Evolutionary conservation across 108 stramenopile genomes (phyloP), one percentile per base, ranked within the genome.

Genomic region (Schizochytrium sp.): DNA sequence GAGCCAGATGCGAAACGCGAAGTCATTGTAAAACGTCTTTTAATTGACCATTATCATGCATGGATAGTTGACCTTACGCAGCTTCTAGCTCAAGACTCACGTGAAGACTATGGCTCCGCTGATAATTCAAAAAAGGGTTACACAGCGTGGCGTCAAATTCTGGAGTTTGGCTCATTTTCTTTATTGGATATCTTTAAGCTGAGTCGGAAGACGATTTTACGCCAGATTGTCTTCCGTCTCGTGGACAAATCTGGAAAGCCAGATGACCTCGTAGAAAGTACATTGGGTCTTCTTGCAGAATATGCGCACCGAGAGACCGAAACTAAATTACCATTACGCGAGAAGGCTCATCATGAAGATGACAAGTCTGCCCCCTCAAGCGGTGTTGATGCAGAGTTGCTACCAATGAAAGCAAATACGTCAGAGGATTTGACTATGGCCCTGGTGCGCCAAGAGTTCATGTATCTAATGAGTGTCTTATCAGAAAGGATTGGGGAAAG

Each of bases 401-500:
- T 19, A 28, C 28, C 28, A 72, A 1, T 15, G 72, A 72, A 0
- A n/a, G 28, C 28, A 41, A 15, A 15, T 13, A 15, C 28, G 17
- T n/a, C 13, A 15, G 72, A 72, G 44, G 72, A 41, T 17, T 28
- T 72, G 15, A 15, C 44, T n/a, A 0, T 72, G 40, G 0, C 1
- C 72, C 40, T 83, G 1, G 76, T 83, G 15, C 1, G 53, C 5
- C 53, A 49, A 28, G 50, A 83, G 53, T 83, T 83, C 3, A 83
- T 83, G 76, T 83, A 83, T 53, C 49, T 83, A 53, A 83, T 83
- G 76, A 55, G 76, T 10, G 28, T 83, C 55, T 2, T 83, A n/a
- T 83, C 76, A 47, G 76, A 83, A 40, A 10, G 47, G 1, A 83
- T 83, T 42, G 50, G 53, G 5, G 76, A 83, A 38, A 47, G 76